Evolutionary conservation across 345 rosid genomes (phyloP).

Genomic region (Populus nigra): DNA sequence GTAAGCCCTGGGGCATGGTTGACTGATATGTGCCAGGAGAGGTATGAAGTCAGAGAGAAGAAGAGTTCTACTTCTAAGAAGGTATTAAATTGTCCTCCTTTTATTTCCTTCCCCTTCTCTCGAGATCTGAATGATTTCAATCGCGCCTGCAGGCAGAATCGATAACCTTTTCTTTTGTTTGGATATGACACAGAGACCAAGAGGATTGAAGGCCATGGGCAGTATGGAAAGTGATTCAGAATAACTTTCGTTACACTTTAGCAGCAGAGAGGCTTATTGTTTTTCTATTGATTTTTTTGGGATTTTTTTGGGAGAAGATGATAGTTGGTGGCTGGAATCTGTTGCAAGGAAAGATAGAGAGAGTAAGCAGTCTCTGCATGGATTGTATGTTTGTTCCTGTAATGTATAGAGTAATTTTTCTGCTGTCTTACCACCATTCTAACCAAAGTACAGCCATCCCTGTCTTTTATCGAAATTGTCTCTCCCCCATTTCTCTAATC

Average conservation of each 20-base stretch:
- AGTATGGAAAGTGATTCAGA: constrained; percentile 72
- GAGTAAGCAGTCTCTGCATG: constrained; percentile 13
- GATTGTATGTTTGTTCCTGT: constrained; percentile 10
- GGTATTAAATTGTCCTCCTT: constrained; percentile 29
- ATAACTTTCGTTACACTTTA: constrained; percentile 12
- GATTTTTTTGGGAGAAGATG: constrained; percentile 18
- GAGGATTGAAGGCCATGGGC: constrained; percentile 77
- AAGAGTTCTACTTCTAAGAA: constrained; percentile 51
- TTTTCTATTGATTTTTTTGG: constrained; percentile 8
- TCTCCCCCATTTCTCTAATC: no score
- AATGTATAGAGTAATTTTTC: constrained; percentile 25
- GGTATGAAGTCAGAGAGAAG: constrained; percentile 77
- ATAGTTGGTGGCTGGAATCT: constrained; percentile 13
- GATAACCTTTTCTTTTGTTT: background rate
- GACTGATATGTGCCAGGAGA: constrained; percentile 76
- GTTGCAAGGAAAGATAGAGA: background rate
- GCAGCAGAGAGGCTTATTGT: constrained; percentile 22
- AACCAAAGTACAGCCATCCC: background rate
- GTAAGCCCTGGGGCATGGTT: constrained; percentile 82
- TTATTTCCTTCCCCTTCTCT: background rate
- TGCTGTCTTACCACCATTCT: background rate
- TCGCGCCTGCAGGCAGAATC: background rate
- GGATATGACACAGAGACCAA: constrained; percentile 54
- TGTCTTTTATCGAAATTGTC: no score
- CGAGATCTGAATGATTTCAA: background rate